phyloP scores from a whole-genome alignment of 73 alveolate genomes.

The Loxodes magnus region DNA sequence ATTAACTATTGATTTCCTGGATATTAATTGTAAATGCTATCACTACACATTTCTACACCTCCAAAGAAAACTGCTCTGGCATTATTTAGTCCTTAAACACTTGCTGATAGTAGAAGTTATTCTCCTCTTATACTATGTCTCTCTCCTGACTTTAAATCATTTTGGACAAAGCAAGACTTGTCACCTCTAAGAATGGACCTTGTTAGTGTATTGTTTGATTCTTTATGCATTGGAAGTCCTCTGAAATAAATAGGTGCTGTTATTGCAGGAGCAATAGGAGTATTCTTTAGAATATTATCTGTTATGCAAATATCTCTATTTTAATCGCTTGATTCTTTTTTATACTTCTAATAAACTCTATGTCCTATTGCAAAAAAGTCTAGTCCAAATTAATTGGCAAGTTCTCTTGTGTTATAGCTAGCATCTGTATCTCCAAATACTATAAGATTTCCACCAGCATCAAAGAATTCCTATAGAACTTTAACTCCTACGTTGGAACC shows the following conservation, averaged over 20 bases:
- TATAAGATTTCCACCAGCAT: conserved; percentile 10
- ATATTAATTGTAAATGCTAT: conserved; percentile 23
- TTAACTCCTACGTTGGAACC: neutral
- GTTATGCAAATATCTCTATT: neutral
- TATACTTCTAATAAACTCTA: neutral
- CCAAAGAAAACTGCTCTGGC: conserved; percentile 58
- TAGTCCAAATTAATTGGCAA: conserved; percentile 8
- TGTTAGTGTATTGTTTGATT: neutral
- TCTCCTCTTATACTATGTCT: conserved; percentile 22
- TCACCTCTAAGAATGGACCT: neutral
- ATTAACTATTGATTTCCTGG: conserved; percentile 36
- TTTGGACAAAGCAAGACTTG: neutral
- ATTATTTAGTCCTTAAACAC: conserved; percentile 55
- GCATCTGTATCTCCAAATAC: conserved; percentile 13
- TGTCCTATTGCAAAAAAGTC: conserved; percentile 10
- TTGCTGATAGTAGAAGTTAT: conserved; percentile 43
- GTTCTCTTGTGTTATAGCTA: neutral
- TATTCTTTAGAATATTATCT: neutral
- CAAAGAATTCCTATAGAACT: conserved; percentile 1
- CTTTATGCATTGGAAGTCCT: neutral
- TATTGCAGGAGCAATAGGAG: neutral
- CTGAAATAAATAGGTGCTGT: neutral
- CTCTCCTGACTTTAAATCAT: conserved; percentile 4
- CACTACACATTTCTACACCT: conserved; percentile 48
- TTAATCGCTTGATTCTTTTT: no score